Base-by-base conservation (phyloP, 805 yeast genomes). In the Clavispora fructus region DNA sequence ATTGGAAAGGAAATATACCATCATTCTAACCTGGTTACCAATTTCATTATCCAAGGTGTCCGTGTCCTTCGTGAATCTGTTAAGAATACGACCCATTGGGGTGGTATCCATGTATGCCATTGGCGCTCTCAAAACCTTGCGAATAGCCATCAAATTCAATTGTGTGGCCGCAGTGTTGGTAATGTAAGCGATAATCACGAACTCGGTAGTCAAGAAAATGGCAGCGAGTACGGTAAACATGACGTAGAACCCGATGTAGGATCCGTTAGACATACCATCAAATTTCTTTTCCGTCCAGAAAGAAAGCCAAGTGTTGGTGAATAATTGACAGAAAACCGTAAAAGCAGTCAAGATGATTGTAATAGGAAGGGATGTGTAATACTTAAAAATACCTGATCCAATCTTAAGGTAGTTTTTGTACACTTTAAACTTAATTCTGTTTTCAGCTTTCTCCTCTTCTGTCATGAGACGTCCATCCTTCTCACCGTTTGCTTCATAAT, bases 61-160 rank as follows among this genome's bases (percentile, higher is more conserved):
- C 0, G 94, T 85, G 63, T 89, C 97, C 56, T 87, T 87, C 2
- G 96, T 87, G 63, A 88, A 89, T 54, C 96, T 72, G 65, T 87
- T 89, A 61, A 90, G 69, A 48, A 89, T 82, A 54, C 96, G 75
- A 1, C 97, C 96, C 73, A 87, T 75, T 14, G 97, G 97, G 0
- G 95, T 86, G 10, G 88, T 80, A 59, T 90, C 96, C 66, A 88
- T 75, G 61, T 79, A 90, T 0, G 82, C 66, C 92, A 87, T 87
- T 41, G 95, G 95, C 2, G 94, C 82, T 49, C 82, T 82, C 49
- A 89, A 67, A 13, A 89, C 71, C 32, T 71, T 75, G 40, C 73
- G 63, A 44, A 83, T 71, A 0, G 95, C 90, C 42, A 57, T 54
- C 37, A 83, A 67, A 58, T 88, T 88, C 59, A 89, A 68, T n/a